These are phyloP conservation scores for Pythium grandisporangium DNA, from an alignment of 352 stramenopile genomes.

Conservation along the genomic window DNA sequence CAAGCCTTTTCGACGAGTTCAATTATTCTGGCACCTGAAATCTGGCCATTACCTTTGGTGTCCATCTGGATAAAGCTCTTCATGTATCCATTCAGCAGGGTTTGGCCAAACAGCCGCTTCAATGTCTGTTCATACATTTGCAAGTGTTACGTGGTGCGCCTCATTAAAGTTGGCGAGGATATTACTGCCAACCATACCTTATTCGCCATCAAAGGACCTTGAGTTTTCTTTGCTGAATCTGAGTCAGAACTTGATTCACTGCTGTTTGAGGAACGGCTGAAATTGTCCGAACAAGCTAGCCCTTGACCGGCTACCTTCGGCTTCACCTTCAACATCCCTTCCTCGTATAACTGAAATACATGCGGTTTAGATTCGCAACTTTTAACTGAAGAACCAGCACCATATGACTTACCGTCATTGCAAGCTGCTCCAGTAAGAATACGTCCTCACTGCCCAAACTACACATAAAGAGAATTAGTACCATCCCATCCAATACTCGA, in stretches of 20 bases:
- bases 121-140: constrained; percentile 14
- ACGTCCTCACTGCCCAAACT: constrained; percentile 16
- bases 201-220: not conserved
- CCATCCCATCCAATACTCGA: not conserved
- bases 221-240: not conserved
- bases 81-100: constrained; percentile 21
- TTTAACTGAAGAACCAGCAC: not conserved
- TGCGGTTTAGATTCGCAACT: not conserved
- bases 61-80: constrained; percentile 28
- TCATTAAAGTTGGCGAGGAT: no score
- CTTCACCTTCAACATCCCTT: constrained; percentile 36
- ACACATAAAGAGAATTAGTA: not conserved
- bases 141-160: not conserved
- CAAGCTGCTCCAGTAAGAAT: constrained; percentile 57
- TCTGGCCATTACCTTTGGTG: constrained; percentile 19
- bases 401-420: constrained; percentile 30
- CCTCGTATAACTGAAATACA: constrained; percentile 43
- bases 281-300: no score
- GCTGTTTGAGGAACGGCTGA: constrained; percentile 1
- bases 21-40: constrained; percentile 30
- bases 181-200: no score
- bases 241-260: not conserved
- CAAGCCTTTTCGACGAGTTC: constrained; percentile 23
- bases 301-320: constrained; percentile 13
- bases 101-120: constrained; percentile 24